These are phyloP conservation scores for Plasmopara viticola DNA, from an alignment of 352 stramenopile genomes.

Conservation along the genomic window DNA sequence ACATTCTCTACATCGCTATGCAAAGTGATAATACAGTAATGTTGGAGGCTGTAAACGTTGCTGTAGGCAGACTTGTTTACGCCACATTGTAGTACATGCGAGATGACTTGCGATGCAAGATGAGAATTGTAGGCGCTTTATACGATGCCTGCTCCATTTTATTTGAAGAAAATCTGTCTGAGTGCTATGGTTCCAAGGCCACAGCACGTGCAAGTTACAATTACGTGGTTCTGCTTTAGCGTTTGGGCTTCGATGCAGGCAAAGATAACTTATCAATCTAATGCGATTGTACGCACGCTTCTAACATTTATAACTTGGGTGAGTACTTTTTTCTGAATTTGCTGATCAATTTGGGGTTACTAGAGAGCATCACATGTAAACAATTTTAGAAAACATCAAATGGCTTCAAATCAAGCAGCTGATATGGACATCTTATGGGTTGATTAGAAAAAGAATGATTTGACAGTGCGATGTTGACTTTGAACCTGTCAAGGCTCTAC, in stretches of 20 bases:
- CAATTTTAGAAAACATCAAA: conserved; percentile 73
- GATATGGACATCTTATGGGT: too few relatives aligned
- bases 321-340: too few relatives aligned
- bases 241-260: too few relatives aligned
- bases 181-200: conserved; percentile 63
- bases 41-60: conserved; percentile 28
- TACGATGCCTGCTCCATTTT: conserved; percentile 80
- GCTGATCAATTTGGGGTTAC: too few relatives aligned
- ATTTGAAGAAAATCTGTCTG: conserved; percentile 56
- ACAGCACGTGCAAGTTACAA: conserved; percentile 80
- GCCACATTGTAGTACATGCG: conserved; percentile 79
- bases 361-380: too few relatives aligned
- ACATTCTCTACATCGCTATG: too few relatives aligned
- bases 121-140: conserved; percentile 72
- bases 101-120: conserved; percentile 56
- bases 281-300: too few relatives aligned
- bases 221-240: too few relatives aligned
- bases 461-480: too few relatives aligned
- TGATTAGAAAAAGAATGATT: too few relatives aligned
- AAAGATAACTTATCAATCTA: too few relatives aligned
- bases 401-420: too few relatives aligned
- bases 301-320: conserved; percentile 73
- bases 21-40: conserved; percentile 5
- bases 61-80: conserved; percentile 82
- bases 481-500: not conserved